Evolutionary conservation across 257 asterid species (phyloP).

Genomic region (Ligustrum vulgare): DNA sequence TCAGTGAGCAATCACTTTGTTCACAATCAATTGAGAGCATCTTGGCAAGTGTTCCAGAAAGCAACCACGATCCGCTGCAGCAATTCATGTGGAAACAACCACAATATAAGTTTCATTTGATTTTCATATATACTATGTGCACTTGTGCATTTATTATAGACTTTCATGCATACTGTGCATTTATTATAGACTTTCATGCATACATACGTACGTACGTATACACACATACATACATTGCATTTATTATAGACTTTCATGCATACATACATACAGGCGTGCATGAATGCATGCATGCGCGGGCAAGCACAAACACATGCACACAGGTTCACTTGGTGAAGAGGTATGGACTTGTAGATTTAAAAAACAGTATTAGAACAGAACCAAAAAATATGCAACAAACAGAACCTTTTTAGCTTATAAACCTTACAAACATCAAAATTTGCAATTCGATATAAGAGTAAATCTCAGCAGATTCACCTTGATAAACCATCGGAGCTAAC

Average conservation of each 20-base stretch:
- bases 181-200: no score
- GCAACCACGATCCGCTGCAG: conserved; percentile 83
- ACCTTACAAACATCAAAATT: neutral
- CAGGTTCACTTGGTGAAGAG: neutral
- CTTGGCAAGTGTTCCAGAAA: conserved; percentile 90
- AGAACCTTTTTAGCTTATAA: neutral
- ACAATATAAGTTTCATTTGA: conserved; percentile 14
- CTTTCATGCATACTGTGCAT: no score
- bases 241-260: no score
- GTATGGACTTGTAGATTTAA: neutral
- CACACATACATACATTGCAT: no score
- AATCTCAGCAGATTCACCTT: conserved; percentile 50
- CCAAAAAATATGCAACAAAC: neutral
- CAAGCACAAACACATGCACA: neutral
- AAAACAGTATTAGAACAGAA: conserved; percentile 6
- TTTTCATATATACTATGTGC: neutral
- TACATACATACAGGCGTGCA: neutral
- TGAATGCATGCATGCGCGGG: neutral
- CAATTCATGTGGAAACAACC: conserved; percentile 23
- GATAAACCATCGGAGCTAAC: conserved; percentile 52
- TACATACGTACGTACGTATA: no score
- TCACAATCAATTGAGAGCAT: conserved; percentile 94
- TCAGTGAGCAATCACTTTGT: conserved; percentile 82
- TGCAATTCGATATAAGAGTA: conserved; percentile 11
- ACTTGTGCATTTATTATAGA: neutral